Base-by-base conservation (phyloP, 768 basidiomycete genomes). In the Phaffia australis region DNA sequence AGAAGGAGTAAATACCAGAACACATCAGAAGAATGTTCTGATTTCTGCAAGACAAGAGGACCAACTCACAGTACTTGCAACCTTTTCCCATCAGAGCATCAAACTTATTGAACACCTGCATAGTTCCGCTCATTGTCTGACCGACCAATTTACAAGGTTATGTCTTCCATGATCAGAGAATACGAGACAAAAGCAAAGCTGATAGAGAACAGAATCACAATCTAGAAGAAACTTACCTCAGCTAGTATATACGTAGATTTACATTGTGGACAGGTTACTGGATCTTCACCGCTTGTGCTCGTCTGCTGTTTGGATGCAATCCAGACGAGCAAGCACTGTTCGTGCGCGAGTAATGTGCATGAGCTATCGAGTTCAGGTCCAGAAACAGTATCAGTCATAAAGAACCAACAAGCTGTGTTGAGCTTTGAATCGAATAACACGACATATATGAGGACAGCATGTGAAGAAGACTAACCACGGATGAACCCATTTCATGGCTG, bases 311-410 rank as follows among this genome's bases (percentile, higher is more conserved):
- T 55, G 7, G 64, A 65, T 1, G 64, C 64, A 32, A 65, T 65
- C 56, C 56, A 65, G 9, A 56, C 30, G 8, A 65, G 56, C 48
- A 65, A 50, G 21, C 64, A 65, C 25, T 29, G 23, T 56, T 57
- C 56, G 64, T 65, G 64, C 3, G 64, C 64, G 64, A 65, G 47
- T 1, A 65, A 57, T 30, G 64, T 57, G 48, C 64, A 65, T 9
- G 57, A 51, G 56, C 64, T 61, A 23, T 42, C 11, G 4, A 42
- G 4, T 42, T 42, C 35, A 4, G n/a, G 35, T 42, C 11, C 35
- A 42, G 11, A 42, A 11, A 42, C 4, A 42, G 35, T 42, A 42
- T 4, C 6, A 11, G 11, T 5, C 49, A 1, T 16, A 60, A 9
- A 32, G 2, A 29, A 29, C 16, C 49, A 27, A 48, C 29, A 27